phyloP scores from a whole-genome alignment of 495 filamentous ascomycete species.

The Trichoderma erinaceum region DNA sequence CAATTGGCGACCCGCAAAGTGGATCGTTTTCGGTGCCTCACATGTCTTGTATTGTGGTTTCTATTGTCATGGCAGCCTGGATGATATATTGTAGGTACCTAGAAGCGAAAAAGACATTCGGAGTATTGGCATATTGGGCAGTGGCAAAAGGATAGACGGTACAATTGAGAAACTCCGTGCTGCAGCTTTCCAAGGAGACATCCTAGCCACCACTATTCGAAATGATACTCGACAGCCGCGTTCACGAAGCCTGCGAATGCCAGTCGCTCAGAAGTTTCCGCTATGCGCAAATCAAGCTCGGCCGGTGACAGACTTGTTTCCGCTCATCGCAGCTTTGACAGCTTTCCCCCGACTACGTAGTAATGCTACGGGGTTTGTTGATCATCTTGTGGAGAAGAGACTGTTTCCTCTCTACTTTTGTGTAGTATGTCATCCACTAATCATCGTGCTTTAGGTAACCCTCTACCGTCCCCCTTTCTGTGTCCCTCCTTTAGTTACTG shows the following conservation, averaged over 20 bases:
- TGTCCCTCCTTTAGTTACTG: not conserved
- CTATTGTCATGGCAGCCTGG: not conserved
- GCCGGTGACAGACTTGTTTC: not conserved
- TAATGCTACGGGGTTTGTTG: not conserved
- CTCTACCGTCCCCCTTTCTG: not conserved
- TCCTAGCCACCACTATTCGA: too few relatives aligned
- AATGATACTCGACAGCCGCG: not conserved
- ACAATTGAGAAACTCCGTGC: not conserved
- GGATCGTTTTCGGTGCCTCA: not conserved
- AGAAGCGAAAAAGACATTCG: not conserved
- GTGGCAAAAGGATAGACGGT: too few relatives aligned
- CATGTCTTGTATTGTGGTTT: constrained; percentile 4
- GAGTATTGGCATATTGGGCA: not conserved
- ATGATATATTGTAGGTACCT: not conserved
- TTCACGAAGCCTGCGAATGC: not conserved
- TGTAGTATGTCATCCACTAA: too few relatives aligned
- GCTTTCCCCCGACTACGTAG: not conserved
- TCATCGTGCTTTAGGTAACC: not conserved
- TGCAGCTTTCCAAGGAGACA: not conserved
- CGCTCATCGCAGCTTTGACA: not conserved
- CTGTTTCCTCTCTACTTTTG: too few relatives aligned
- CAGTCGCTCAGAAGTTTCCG: not conserved
- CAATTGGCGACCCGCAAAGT: not conserved
- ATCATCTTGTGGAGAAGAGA: constrained; percentile 6
- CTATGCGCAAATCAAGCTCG: not conserved